Evolutionary conservation across 331 rosid genomes (phyloP).

Genomic region (Cydonia oblonga): DNA sequence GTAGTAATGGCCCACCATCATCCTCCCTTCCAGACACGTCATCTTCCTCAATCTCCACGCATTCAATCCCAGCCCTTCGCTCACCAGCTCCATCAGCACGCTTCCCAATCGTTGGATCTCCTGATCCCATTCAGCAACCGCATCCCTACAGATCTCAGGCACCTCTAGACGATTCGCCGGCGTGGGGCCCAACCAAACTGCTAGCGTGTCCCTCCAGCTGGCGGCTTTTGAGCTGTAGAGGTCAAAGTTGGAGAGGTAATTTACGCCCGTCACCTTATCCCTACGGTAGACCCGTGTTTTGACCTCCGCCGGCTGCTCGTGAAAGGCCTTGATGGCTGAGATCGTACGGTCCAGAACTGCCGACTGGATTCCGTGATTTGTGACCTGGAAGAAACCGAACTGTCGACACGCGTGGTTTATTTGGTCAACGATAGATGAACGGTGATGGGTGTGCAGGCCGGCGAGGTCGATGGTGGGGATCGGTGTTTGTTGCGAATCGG

Average conservation of each 20-base stretch:
- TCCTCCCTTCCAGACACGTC: constrained; percentile 39
- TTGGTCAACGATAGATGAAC: constrained; percentile 19
- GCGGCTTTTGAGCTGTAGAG: constrained; percentile 56
- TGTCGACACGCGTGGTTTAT: constrained; percentile 37
- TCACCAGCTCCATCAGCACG: constrained; percentile 28
- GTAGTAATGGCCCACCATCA: constrained; percentile 57
- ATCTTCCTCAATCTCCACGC: constrained; percentile 34
- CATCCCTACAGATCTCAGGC: constrained; percentile 41
- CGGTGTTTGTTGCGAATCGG: background rate
- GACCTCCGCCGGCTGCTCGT: constrained; percentile 49
- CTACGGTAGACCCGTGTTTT: constrained; percentile 33
- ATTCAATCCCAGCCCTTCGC: constrained; percentile 69
- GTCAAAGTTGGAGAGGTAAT: constrained; percentile 53
- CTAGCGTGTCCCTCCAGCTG: constrained; percentile 70
- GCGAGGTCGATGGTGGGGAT: constrained; percentile 54
- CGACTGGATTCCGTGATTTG: constrained; percentile 49
- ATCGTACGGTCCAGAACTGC: constrained; percentile 18
- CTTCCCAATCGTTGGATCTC: constrained; percentile 40
- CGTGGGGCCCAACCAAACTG: constrained; percentile 25
- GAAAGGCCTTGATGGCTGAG: constrained; percentile 42
- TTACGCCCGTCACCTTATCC: constrained; percentile 26
- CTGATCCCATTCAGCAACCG: constrained; percentile 34
- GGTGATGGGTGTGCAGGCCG: constrained; percentile 10
- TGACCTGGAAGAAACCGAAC: constrained; percentile 54
- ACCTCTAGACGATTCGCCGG: constrained; percentile 13